phyloP scores from a whole-genome alignment of 139 green algal genomes.

The Coccomyxa sp. region DNA sequence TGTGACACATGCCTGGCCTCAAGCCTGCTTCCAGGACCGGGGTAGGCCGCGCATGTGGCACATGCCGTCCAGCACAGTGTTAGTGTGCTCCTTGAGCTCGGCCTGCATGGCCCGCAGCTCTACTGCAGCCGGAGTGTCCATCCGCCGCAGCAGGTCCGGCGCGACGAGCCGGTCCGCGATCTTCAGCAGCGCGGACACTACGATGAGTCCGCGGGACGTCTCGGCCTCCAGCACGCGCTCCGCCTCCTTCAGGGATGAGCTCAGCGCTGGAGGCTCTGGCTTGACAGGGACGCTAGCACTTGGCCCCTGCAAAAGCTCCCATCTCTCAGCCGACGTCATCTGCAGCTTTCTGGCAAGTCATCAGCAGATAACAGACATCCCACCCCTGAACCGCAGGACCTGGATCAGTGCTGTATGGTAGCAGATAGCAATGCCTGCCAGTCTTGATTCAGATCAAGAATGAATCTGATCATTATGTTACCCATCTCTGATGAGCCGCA shows the following conservation, averaged over 20 bases:
- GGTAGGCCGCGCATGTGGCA: constrained; percentile 9
- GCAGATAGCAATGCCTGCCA: too few species aligned
- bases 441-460: too few species aligned
- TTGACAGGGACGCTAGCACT: too few species aligned
- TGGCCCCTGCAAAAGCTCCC: too few species aligned
- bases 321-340: too few species aligned
- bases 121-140: neutral
- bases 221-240: constrained; percentile 4
- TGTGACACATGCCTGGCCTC: too few species aligned
- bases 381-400: too few species aligned
- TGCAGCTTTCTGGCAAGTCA: too few species aligned
- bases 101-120: constrained; percentile 3
- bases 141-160: neutral
- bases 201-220: constrained; percentile 8
- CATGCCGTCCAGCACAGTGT: constrained; percentile 12
- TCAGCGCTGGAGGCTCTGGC: neutral
- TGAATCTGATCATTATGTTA: too few species aligned
- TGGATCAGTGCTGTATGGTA: too few species aligned
- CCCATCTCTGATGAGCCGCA: too few species aligned
- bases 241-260: neutral
- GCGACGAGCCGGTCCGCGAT: constrained; percentile 3
- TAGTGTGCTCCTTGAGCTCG: constrained; percentile 14
- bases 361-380: too few species aligned
- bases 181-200: constrained; percentile 8
- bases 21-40: constrained; percentile 8